A percentile compares a stretch with the other conserved stretches of the same genome.
phyloP scores from a whole-genome alignment of 2,329 filamentous ascomycete genomes.

The Pseudogymnoascus sp. region DNA sequence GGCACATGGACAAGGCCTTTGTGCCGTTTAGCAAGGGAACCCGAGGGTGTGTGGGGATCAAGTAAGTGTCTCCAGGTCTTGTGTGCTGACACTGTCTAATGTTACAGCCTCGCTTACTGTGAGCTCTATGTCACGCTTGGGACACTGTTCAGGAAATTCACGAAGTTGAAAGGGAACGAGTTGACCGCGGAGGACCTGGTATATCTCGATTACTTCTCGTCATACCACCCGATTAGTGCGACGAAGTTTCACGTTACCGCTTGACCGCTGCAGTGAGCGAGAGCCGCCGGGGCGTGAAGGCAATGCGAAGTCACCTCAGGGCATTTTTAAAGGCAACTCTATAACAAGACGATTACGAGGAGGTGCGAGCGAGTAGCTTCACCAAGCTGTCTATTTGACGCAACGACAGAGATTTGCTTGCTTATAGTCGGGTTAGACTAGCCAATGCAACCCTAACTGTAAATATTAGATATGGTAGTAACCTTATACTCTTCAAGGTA shows the following conservation, averaged over 20 bases:
- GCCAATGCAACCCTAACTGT: neutral
- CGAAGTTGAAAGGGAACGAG: conserved; percentile 17
- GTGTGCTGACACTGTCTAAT: neutral
- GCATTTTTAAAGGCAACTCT: neutral
- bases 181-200: conserved; percentile 20
- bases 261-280: neutral
- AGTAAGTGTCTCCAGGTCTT: conserved; percentile 9
- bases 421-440: neutral
- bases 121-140: conserved; percentile 30
- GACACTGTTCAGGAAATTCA: conserved; percentile 25
- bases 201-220: conserved; percentile 27
- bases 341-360: neutral
- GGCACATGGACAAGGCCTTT: conserved; percentile 26
- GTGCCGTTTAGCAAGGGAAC: conserved; percentile 22
- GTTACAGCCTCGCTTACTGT: conserved; percentile 26
- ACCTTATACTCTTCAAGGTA: too few species aligned
- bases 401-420: neutral
- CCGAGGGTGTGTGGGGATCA: conserved; percentile 12
- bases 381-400: neutral
- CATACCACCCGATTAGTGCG: conserved; percentile 16
- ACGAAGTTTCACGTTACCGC: conserved; percentile 20
- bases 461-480: neutral
- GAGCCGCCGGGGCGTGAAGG: neutral
- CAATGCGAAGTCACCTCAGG: neutral
- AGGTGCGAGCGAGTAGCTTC: neutral